A percentile compares a stretch with the other conserved stretches of the same genome.
Conservation (phyloP, 208 protist genomes). For the Leishmania mexicana region DNA sequence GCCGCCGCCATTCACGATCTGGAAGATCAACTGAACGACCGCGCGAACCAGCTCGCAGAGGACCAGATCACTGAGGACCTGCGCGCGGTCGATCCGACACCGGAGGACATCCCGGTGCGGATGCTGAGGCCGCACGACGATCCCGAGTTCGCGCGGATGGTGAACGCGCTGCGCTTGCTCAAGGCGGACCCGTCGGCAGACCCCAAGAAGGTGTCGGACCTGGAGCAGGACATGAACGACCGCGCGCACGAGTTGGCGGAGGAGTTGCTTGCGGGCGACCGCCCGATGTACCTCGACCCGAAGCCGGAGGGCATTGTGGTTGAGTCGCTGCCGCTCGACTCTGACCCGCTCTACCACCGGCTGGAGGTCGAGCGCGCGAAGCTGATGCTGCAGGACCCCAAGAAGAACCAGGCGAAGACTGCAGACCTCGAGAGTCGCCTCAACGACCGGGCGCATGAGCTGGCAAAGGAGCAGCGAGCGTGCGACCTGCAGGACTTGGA, state of each 20-base stretch:
- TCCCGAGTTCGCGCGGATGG: constrained; percentile 61
- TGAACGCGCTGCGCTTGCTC: constrained; percentile 50
- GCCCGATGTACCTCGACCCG: constrained; percentile 57
- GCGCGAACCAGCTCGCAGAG: constrained; percentile 56
- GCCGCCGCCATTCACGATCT: constrained; percentile 54
- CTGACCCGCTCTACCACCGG: constrained; percentile 59
- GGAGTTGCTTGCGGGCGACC: constrained; percentile 47
- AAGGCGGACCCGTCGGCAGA: constrained; percentile 55
- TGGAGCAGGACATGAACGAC: constrained; percentile 81
- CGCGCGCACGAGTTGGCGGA: constrained; percentile 67
- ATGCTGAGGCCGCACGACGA: constrained; percentile 70
- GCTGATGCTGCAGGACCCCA: constrained; percentile 62
- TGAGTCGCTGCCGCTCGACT: constrained; percentile 52
- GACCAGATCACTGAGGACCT: constrained; percentile 71
- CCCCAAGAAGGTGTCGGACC: constrained; percentile 51
- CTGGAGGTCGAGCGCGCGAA: constrained; percentile 83
- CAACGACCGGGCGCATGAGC: constrained; percentile 75
- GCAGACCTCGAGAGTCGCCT: constrained; percentile 69
- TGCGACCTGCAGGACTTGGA: constrained; percentile 57
- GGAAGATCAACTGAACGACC: constrained; percentile 80
- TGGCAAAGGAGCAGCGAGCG: constrained; percentile 63
- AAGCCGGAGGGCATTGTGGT: constrained; percentile 63
- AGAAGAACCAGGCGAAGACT: constrained; percentile 61
- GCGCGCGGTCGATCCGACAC: constrained; percentile 44
- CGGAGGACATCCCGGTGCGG: constrained; percentile 57